Evolutionary conservation across 2,329 filamentous ascomycete genomes (phyloP).

Genomic region (Colletotrichum orchidophilum): DNA sequence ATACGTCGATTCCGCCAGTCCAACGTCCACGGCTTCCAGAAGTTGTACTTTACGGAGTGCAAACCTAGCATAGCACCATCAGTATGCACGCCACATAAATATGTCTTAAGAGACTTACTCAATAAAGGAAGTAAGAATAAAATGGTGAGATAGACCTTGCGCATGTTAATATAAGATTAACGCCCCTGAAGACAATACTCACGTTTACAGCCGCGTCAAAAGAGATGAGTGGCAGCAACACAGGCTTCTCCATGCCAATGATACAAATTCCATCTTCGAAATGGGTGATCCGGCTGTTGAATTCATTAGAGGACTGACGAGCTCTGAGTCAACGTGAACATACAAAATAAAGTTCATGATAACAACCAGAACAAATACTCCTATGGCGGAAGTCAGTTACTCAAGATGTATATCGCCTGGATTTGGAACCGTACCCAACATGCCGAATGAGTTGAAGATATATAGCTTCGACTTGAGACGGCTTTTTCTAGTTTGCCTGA

Average conservation of each 20-base stretch:
- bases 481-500: constrained; percentile 18
- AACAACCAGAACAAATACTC: constrained; percentile 20
- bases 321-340: fast-evolving
- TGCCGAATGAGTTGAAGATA: constrained; percentile 17
- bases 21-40: constrained; percentile 30
- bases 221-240: constrained; percentile 14
- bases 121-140: constrained; percentile 20
- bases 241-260: constrained; percentile 1
- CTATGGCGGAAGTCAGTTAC: background rate
- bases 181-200: fast-evolving
- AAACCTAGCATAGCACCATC: background rate
- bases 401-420: fast-evolving
- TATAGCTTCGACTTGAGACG: constrained; percentile 24
- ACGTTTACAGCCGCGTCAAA: constrained; percentile 28
- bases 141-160: constrained; percentile 23
- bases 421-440: constrained; percentile 3
- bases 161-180: background rate
- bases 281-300: constrained; percentile 9
- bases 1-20: constrained; percentile 22
- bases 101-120: background rate
- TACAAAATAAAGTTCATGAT: constrained; percentile 29
- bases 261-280: constrained; percentile 13
- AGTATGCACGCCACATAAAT: fast-evolving
- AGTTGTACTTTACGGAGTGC: constrained; percentile 26
- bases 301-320: background rate